Conservation (phyloP, 2,329 filamentous ascomycete species). For the Penicillium glabrum region DNA sequence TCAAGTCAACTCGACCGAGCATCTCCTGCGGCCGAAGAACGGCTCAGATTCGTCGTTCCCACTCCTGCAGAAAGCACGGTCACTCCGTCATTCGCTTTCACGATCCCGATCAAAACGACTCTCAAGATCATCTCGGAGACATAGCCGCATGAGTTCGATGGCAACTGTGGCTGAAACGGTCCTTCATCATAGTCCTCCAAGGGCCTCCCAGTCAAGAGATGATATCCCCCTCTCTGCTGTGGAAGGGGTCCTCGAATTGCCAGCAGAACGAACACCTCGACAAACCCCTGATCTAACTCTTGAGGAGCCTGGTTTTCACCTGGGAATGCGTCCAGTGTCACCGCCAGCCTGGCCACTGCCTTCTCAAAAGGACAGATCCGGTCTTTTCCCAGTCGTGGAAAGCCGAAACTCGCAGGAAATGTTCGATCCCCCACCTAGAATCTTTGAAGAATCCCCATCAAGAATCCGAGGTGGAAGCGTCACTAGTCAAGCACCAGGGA, state of each 20-base stretch:
- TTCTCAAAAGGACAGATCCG: slow-evolving; percentile 22
- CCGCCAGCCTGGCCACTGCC: slow-evolving; percentile 31
- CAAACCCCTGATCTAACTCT: slow-evolving; percentile 36
- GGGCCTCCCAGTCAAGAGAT: slow-evolving; percentile 25
- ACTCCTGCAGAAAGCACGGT: slow-evolving; percentile 29
- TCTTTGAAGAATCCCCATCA: slow-evolving; percentile 23
- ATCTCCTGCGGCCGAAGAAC: slow-evolving; percentile 19
- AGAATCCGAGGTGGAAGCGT: slow-evolving; percentile 35
- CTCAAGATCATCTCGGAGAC: slow-evolving; percentile 28
- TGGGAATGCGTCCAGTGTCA: slow-evolving; percentile 30
- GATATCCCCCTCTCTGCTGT: slow-evolving; percentile 35
- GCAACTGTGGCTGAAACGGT: slow-evolving; percentile 30
- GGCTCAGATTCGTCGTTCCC: slow-evolving; percentile 24
- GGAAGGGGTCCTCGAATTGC: slow-evolving; percentile 34
- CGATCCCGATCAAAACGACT: slow-evolving; percentile 35
- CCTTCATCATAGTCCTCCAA: slow-evolving; percentile 21
- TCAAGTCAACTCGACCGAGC: slow-evolving; percentile 33
- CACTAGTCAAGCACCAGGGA: slow-evolving; percentile 33
- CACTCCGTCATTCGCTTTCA: slow-evolving; percentile 34
- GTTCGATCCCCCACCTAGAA: slow-evolving; percentile 23
- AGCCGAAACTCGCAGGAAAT: slow-evolving; percentile 17
- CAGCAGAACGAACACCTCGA: slow-evolving; percentile 37
- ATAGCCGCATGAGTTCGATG: slow-evolving; percentile 30
- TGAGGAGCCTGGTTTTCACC: slow-evolving; percentile 19
- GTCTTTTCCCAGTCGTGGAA: slow-evolving; percentile 25